A percentile compares a stretch with the other conserved stretches of the same genome.
Conservation (phyloP, 306 rosid species). For the Oxytropis ochrocephala region DNA sequence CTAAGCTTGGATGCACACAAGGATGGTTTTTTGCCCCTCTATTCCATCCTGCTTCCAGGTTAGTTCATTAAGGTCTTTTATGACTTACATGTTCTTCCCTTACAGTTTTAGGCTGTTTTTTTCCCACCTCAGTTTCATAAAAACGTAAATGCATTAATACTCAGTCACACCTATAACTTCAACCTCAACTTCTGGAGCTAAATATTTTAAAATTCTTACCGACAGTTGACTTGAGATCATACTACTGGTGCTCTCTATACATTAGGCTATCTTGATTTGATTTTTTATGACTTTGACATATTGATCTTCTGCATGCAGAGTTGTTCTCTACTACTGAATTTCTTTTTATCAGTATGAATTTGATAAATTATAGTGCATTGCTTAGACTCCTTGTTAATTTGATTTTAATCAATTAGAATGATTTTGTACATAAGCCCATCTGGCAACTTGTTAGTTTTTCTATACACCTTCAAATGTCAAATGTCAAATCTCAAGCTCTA, state of each 20-base stretch:
- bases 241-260: background rate
- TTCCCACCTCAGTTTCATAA: background rate
- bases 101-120: background rate
- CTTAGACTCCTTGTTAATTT: background rate
- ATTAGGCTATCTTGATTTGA: background rate
- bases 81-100: background rate
- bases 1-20: constrained; percentile 77
- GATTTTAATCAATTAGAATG: background rate
- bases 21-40: constrained; percentile 81
- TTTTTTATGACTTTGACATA: no score
- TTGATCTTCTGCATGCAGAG: background rate
- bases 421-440: background rate
- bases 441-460: background rate
- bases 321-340: background rate
- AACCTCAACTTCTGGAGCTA: background rate
- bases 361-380: background rate
- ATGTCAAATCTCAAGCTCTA: background rate
- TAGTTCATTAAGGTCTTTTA: constrained; percentile 24
- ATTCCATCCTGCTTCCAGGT: constrained; percentile 60
- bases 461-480: background rate
- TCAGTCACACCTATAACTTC: background rate
- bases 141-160: constrained; percentile 5
- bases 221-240: background rate
- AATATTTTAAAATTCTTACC: background rate
- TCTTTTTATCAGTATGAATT: background rate